Base-by-base conservation (phyloP, 441 rosid genomes). In the Erodium moschatum region DNA sequence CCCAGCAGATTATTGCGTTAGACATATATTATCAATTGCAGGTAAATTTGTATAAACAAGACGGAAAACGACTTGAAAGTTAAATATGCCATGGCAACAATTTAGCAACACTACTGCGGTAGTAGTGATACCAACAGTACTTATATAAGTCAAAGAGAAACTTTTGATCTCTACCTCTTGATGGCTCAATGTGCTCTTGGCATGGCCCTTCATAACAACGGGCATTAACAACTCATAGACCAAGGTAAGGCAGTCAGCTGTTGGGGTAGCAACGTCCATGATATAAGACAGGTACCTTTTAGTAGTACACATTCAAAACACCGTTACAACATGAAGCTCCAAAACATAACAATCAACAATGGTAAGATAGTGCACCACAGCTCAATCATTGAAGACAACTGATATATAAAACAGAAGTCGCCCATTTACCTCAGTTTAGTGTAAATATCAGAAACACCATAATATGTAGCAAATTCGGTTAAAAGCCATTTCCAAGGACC, bases 401-500 rank as follows among this genome's bases (percentile, higher is more conserved):
- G 12, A 40, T 8, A 35, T 35, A 35, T 29, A 29, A 7, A 33
- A 33, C 9, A 66, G 20, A 42, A 31, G 11, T 12, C 7, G 16
- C 8, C 16, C 20, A 29, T 69, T 71, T 80, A 90, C 99, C 97
- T 86, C 67, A 94, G 87, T 82, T 91, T 94, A 65, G 97, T 82
- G 80, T 94, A 94, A 75, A 84, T 78, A 74, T 91, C 89, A 35
- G 99, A 94, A 81, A 94, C 89, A 70, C 99, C 99, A 79, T 88
- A 94, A 70, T 94, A 94, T 50, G 89, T 77, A 69, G 99, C 91
- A 78, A 94, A 94, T 79, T 94, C 97, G 54, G 85, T 80, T 76
- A 94, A 83, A 31, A 94, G 89, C 99, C 99, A 94, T 77, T 91
- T 88, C 99, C 99, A 94, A 52, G 97, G 86, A 64, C 97, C 99